Evolutionary conservation across 352 stramenopile species (phyloP).

Genomic region (Phytophthora macrochlamydospora): DNA sequence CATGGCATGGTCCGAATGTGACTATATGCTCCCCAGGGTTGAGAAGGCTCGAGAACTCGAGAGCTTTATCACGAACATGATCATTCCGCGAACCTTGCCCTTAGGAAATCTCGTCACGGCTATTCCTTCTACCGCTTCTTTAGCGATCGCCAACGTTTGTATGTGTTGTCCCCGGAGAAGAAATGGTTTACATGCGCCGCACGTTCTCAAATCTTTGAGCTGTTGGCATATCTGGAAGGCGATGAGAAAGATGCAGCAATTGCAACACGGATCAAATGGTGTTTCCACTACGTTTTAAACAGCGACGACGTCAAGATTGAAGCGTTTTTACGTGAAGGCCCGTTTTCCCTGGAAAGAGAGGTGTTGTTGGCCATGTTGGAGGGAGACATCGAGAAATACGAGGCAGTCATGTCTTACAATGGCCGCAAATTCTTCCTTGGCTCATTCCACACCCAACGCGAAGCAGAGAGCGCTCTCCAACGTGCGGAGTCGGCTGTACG

Average conservation of each 20-base stretch:
- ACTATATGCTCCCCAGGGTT: constrained; percentile 51
- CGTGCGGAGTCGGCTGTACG: constrained; percentile 39
- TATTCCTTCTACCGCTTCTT: constrained; percentile 75
- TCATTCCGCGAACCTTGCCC: constrained; percentile 65
- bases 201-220: constrained; percentile 30
- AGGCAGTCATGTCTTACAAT: constrained; percentile 46
- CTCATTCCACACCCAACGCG: constrained; percentile 47
- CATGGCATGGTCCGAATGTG: constrained; percentile 64
- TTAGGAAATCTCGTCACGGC: constrained; percentile 55
- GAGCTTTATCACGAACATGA: constrained; percentile 56
- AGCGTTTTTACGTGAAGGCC: constrained; percentile 39
- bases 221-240: constrained; percentile 66
- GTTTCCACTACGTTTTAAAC: constrained; percentile 51
- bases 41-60: constrained; percentile 59
- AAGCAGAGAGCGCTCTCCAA: constrained; percentile 53
- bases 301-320: constrained; percentile 23
- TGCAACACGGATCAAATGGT: constrained; percentile 36
- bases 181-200: constrained; percentile 54
- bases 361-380: constrained; percentile 45
- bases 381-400: constrained; percentile 53
- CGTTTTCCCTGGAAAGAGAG: constrained; percentile 54
- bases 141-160: constrained; percentile 60
- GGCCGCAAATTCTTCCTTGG: constrained; percentile 60
- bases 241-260: constrained; percentile 39
- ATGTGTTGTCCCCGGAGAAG: constrained; percentile 46